Base-by-base conservation (phyloP, 768 basidiomycete genomes). In the Auricularia cornea region DNA sequence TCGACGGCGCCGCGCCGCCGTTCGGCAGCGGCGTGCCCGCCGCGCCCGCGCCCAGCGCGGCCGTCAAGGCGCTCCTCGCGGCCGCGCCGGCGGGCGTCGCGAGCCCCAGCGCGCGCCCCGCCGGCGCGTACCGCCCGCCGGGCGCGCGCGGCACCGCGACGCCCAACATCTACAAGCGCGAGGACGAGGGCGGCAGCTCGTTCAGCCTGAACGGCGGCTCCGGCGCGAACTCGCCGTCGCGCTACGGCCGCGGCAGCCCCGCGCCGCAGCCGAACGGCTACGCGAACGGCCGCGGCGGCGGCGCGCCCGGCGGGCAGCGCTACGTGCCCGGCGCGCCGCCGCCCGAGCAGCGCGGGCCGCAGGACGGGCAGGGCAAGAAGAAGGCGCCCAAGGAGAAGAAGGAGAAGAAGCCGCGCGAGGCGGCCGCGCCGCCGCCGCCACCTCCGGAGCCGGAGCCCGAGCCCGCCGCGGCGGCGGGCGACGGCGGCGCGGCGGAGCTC, bases 81-180 rank as follows among this genome's bases (percentile, higher is more conserved):
- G 74, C 74, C 64, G 73, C 74, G 30, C 75, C 79, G 23, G 80
- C 77, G 2, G 79, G 80, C 2, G 72, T 77, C 33, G 79, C 81
- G 69, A 78, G 87, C 0, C 74, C 78, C 0, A 74, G 82, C 3
- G 65, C 83, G 14, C 92, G 88, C 68, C 83, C 91, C 1, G 85
- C 88, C 0, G 95, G 92, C 20, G 92, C 95, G 0, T 98, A 98
- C 74, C 82, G 95, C 0, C 96, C 96, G 0, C 96, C 94, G 12
- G 94, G 94, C 12, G 94, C 94, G 1, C 83, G 96, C 4, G 96
- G 96, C 0, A 81, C 90, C 1, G 85, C 89, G 54, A 94, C 95
- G 1, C 93, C 95, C 1, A 80, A 86, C 2, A 90, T 90, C 38
- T 98, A 88, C 79, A 94, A 90, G 75, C 84, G 95, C 20, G 92